Percentiles rank a stretch among this genome's conserved stretches.
Evolutionary conservation across 2,329 filamentous ascomycete species (phyloP).

Genomic region (Botryosphaeria dothidea): DNA sequence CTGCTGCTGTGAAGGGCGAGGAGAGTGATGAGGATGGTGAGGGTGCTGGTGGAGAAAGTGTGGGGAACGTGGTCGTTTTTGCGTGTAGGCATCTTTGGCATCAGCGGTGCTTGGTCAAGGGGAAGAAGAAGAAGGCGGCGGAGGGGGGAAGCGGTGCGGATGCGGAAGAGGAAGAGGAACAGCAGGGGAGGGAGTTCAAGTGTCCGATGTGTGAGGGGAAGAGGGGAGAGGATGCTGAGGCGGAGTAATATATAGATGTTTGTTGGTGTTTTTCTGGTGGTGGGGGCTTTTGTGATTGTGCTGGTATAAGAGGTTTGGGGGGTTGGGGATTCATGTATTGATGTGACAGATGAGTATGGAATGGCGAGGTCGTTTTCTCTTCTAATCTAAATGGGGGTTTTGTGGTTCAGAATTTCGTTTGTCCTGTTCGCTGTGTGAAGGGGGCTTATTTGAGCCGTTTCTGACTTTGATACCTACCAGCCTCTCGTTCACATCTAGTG

Average conservation of each 20-base stretch:
- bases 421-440: no score
- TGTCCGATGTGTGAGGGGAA: constrained; percentile 8
- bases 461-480: no score
- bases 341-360: no score
- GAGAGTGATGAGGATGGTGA: constrained; percentile 44
- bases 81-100: constrained; percentile 45
- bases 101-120: constrained; percentile 30
- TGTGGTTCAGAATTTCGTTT: no score
- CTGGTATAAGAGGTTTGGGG: no score
- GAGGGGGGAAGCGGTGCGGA: background rate
- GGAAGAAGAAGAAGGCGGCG: background rate
- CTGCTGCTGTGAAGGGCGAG: constrained; percentile 41
- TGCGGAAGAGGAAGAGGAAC: background rate
- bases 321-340: no score
- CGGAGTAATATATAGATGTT: background rate
- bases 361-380: no score
- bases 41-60: constrained; percentile 45
- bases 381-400: no score
- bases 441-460: no score
- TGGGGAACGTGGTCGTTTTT: constrained; percentile 35
- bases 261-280: background rate
- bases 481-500: no score
- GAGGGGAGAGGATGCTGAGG: background rate
- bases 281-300: no score
- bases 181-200: constrained; percentile 5